These are phyloP conservation scores for Lachancea cidri DNA, from an alignment of 805 yeast species.

Conservation along the genomic window DNA sequence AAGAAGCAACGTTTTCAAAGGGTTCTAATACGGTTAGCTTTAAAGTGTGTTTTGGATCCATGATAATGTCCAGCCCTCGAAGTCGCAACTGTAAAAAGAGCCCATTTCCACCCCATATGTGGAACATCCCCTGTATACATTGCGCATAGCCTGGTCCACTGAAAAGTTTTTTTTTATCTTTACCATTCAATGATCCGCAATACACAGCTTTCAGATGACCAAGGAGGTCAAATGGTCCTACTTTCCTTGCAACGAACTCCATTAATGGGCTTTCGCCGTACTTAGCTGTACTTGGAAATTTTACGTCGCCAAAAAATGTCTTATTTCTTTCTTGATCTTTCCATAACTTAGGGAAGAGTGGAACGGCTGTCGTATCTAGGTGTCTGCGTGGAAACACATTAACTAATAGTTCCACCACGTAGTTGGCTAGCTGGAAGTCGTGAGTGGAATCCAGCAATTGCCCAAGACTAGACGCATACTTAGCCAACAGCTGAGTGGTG, in stretches of 20 bases:
- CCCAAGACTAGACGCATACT: conserved; percentile 13
- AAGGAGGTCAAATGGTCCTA: conserved; percentile 6
- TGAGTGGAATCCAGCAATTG: conserved; percentile 11
- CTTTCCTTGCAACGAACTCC: conserved; percentile 12
- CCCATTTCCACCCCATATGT: conserved; percentile 18
- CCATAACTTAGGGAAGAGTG: conserved; percentile 19
- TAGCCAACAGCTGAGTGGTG: conserved; percentile 11
- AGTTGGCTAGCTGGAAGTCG: conserved; percentile 21
- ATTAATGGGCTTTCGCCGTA: conserved; percentile 13
- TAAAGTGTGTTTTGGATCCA: conserved; percentile 11
- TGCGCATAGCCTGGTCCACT: conserved; percentile 10
- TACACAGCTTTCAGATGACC: conserved; percentile 1
- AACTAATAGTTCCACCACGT: conserved; percentile 15
- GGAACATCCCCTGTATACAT: conserved; percentile 10
- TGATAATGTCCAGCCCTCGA: conserved; percentile 7
- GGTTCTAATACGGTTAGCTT: conserved; percentile 8
- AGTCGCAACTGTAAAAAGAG: conserved; percentile 16
- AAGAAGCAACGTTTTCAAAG: conserved; percentile 1
- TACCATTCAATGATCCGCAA: not conserved
- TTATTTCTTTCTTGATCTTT: conserved; percentile 11
- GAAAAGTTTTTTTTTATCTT: not conserved
- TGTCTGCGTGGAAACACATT: conserved; percentile 17
- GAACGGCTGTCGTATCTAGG: conserved; percentile 9
- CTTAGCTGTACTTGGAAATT: conserved; percentile 16
- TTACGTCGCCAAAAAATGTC: conserved; percentile 13